These are phyloP conservation scores for Colletotrichum theobromicola DNA, from an alignment of 2,329 filamentous ascomycete genomes.

Conservation along the genomic window DNA sequence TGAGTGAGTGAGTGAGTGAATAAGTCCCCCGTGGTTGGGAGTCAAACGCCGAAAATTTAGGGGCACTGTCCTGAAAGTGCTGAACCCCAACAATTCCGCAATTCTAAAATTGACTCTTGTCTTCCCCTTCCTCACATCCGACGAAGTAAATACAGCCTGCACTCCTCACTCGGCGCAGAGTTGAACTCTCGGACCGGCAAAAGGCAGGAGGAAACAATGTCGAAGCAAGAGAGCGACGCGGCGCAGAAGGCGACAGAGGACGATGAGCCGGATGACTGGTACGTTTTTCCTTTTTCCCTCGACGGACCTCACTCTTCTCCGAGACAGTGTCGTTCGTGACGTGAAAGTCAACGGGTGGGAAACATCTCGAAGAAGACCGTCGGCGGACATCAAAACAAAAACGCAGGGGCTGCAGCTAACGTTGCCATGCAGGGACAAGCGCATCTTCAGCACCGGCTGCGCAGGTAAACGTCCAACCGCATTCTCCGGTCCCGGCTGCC, in stretches of 20 bases:
- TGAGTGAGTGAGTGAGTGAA: neutral
- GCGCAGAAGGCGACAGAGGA: slow-evolving; percentile 57
- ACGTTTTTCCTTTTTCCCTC: slow-evolving; percentile 33
- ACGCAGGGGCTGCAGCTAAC: neutral
- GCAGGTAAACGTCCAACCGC: slow-evolving; percentile 64
- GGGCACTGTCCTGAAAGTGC: slow-evolving; percentile 5
- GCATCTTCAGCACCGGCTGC: slow-evolving; percentile 96
- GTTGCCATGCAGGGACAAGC: slow-evolving; percentile 77
- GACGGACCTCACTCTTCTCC: neutral
- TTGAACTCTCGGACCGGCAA: accelerated
- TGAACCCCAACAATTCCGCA: neutral
- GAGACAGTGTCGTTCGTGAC: neutral
- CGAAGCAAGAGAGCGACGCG: slow-evolving; percentile 57
- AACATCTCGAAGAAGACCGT: neutral
- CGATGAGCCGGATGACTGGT: slow-evolving; percentile 97
- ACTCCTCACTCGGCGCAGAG: neutral
- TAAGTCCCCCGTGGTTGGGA: neutral
- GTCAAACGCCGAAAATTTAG: neutral
- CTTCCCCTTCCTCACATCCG: neutral
- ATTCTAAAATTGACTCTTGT: neutral
- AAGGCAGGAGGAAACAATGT: slow-evolving; percentile 40
- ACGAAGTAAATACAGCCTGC: neutral
- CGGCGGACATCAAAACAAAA: neutral
- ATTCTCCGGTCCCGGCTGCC: neutral
- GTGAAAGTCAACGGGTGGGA: no score